A percentile compares a stretch with the other conserved stretches of the same genome.
Evolutionary conservation across 352 stramenopile genomes (phyloP).

Genomic region (Phytophthora rubi): DNA sequence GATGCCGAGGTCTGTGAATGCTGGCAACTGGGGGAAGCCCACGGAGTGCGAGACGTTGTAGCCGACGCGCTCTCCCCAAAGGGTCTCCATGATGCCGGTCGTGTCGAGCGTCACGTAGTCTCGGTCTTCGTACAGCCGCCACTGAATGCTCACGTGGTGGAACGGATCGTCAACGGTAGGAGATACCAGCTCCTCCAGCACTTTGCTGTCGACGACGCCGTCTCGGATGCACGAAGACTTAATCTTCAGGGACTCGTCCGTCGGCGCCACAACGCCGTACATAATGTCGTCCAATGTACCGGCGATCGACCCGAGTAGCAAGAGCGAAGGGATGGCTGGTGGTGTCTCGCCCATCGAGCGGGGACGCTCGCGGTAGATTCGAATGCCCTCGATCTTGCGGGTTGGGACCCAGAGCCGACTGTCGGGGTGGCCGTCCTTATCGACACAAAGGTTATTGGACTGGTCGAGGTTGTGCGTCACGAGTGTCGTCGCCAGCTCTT

Average conservation of each 20-base stretch:
- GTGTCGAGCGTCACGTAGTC: conserved; percentile 50
- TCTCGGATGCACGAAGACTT: conserved; percentile 42
- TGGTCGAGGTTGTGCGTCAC: conserved; percentile 41
- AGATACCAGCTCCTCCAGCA: conserved; percentile 35
- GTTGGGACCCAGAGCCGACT: conserved; percentile 35
- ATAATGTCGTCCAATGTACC: conserved; percentile 47
- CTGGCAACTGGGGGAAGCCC: conserved; percentile 32
- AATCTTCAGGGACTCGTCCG: conserved; percentile 42
- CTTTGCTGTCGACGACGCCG: conserved; percentile 41
- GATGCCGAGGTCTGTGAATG: conserved; percentile 3
- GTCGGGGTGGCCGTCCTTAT: conserved; percentile 39
- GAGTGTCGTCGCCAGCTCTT: conserved; percentile 33
- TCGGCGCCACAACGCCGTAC: conserved; percentile 36
- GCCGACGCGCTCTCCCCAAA: conserved; percentile 36
- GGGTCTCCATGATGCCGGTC: conserved; percentile 31
- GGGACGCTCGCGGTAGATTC: conserved; percentile 40
- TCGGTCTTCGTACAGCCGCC: conserved; percentile 40
- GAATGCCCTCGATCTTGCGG: conserved; percentile 32
- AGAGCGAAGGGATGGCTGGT: conserved; percentile 35
- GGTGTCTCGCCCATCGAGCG: not conserved
- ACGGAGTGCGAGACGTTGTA: conserved; percentile 46
- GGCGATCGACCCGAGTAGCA: conserved; percentile 37
- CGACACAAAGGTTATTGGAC: conserved; percentile 36
- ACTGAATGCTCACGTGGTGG: conserved; percentile 42
- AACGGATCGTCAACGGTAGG: conserved; percentile 42